A percentile compares a stretch with the other conserved stretches of the same genome.
Evolutionary conservation across 2,329 filamentous ascomycete genomes (phyloP).

Genomic region (Gnomoniopsis smithogilvyi): DNA sequence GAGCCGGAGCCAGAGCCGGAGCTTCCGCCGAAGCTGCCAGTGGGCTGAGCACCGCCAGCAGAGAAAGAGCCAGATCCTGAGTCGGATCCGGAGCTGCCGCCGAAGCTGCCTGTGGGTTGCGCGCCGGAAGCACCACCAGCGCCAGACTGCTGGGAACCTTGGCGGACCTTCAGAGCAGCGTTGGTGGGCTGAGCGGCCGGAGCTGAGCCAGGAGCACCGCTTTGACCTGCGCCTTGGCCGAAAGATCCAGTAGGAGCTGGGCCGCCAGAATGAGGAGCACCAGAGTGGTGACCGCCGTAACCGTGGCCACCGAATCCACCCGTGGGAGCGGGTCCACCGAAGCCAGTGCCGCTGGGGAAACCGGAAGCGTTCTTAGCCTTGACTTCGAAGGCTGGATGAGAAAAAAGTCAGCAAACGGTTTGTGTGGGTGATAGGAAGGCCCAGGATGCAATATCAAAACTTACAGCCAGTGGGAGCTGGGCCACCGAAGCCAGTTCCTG

Average conservation of each 20-base stretch:
- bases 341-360: background rate
- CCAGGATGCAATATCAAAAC: background rate
- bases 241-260: constrained; percentile 8
- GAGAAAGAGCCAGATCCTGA: background rate
- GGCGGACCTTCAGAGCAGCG: background rate
- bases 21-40: constrained; percentile 1
- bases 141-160: background rate
- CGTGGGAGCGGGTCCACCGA: background rate
- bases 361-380: background rate
- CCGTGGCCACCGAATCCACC: constrained; percentile 6
- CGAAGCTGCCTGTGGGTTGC: background rate
- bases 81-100: background rate
- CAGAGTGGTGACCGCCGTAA: background rate
- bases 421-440: background rate
- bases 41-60: background rate
- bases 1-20: background rate
- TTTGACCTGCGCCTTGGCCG: background rate
- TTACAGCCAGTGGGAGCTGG: background rate
- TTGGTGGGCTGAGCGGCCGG: constrained; percentile 3
- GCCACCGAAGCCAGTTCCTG: background rate
- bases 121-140: background rate
- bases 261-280: background rate
- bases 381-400: background rate
- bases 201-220: background rate
- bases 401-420: background rate